Evolutionary conservation across 2,329 filamentous ascomycete species (phyloP).

Genomic region (Scedosporium apiospermum): DNA sequence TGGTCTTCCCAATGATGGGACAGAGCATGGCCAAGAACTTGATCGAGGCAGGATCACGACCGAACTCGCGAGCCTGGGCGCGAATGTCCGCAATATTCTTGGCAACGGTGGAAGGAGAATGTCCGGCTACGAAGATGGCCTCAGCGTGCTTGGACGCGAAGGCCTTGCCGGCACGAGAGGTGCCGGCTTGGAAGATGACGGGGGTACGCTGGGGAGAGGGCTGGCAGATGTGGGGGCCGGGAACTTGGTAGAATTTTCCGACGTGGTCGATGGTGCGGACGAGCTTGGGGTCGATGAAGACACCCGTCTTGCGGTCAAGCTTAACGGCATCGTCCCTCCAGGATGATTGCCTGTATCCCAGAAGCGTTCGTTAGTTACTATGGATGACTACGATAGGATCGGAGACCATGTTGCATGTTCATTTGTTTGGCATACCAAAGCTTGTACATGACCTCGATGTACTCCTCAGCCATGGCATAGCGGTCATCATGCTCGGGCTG

Average conservation of each 20-base stretch:
- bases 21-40: constrained; percentile 53
- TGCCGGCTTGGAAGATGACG: constrained; percentile 55
- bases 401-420: neutral
- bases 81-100: constrained; percentile 50
- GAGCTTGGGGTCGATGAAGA: constrained; percentile 33
- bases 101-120: constrained; percentile 43
- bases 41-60: constrained; percentile 43
- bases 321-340: constrained; percentile 54
- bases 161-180: constrained; percentile 46
- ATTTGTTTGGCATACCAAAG: constrained; percentile 36
- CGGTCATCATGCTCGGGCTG: constrained; percentile 41
- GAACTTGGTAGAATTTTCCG: constrained; percentile 49
- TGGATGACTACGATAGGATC: neutral
- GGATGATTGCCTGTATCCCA: constrained; percentile 27
- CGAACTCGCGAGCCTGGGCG: constrained; percentile 35
- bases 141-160: constrained; percentile 58
- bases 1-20: constrained; percentile 49
- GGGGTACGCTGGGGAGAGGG: constrained; percentile 56
- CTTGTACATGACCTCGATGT: constrained; percentile 48
- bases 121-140: constrained; percentile 52
- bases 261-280: constrained; percentile 54
- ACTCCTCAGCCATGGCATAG: constrained; percentile 52
- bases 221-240: constrained; percentile 50
- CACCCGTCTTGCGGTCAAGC: constrained; percentile 38
- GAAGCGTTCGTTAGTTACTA: neutral